Conservation (phyloP, 2,329 filamentous ascomycete genomes). For the Pseudocercospora macadamiae region DNA sequence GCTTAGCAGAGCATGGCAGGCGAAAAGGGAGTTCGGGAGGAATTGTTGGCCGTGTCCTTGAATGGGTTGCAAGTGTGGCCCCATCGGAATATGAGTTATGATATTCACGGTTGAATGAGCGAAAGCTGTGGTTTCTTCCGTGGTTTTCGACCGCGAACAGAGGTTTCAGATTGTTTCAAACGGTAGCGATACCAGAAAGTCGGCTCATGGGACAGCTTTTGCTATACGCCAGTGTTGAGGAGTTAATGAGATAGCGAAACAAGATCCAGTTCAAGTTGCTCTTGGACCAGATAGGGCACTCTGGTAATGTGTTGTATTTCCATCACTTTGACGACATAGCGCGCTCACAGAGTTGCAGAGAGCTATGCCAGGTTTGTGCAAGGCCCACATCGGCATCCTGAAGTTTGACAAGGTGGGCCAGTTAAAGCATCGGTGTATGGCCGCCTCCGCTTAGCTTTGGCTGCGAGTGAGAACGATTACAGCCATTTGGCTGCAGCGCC, state of each 20-base stretch:
- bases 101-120: not conserved
- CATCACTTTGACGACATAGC: constrained; percentile 7
- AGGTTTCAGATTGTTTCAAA: too few relatives aligned
- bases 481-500: not conserved
- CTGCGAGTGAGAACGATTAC: not conserved
- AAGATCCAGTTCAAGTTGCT: not conserved
- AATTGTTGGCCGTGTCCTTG: not conserved
- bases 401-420: not conserved
- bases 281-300: not conserved
- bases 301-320: not conserved
- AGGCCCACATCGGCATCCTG: constrained; percentile 6
- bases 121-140: too few relatives aligned
- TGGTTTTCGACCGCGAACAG: too few relatives aligned
- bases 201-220: too few relatives aligned
- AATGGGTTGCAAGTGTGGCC: not conserved
- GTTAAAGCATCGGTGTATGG: constrained; percentile 7
- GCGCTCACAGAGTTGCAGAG: constrained; percentile 1
- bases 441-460: constrained; percentile 1
- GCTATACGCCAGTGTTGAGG: too few relatives aligned
- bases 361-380: constrained; percentile 5
- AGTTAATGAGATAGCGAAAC: too few relatives aligned
- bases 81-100: not conserved
- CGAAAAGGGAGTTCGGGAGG: not conserved
- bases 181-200: not conserved
- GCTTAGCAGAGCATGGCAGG: not conserved